Percentiles rank a stretch among this genome's conserved stretches.
Conservation (phyloP, 805 yeast species). For the Pichia pseudocactophila region DNA sequence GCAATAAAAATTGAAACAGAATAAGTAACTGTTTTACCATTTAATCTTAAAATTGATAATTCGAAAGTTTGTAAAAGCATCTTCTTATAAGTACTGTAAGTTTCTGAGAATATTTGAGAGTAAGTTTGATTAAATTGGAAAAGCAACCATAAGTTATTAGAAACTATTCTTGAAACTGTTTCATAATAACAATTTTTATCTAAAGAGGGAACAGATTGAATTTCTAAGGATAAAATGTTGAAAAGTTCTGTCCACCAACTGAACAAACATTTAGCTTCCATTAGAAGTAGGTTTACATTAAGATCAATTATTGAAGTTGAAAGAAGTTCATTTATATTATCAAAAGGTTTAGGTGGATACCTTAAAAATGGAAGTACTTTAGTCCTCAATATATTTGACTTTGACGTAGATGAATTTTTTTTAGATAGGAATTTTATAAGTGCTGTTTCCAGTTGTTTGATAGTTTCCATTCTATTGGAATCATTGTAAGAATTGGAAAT, state of each 20-base stretch:
- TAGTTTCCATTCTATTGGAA: slow-evolving; percentile 7
- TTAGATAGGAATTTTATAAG: slow-evolving; percentile 34
- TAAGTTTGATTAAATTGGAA: slow-evolving; percentile 8
- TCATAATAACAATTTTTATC: slow-evolving; percentile 48
- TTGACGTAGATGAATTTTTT: slow-evolving; percentile 30
- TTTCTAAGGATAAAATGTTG: slow-evolving; percentile 20
- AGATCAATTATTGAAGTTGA: slow-evolving; percentile 6
- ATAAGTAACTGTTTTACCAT: slow-evolving; percentile 43
- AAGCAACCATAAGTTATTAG: slow-evolving; percentile 38
- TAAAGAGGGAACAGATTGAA: slow-evolving; percentile 31
- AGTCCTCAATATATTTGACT: slow-evolving; percentile 40
- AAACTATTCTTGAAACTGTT: slow-evolving; percentile 41
- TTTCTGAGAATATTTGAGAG: slow-evolving; percentile 16
- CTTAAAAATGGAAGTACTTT: slow-evolving; percentile 38
- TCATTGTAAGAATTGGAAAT: slow-evolving; percentile 12
- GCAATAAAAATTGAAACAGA: slow-evolving; percentile 60
- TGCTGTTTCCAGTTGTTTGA: slow-evolving; percentile 35
- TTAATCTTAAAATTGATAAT: slow-evolving; percentile 39
- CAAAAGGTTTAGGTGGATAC: slow-evolving; percentile 6
- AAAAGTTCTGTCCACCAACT: slow-evolving; percentile 51
- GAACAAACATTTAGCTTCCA: slow-evolving; percentile 19
- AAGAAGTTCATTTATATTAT: slow-evolving; percentile 4
- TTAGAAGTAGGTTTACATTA: slow-evolving; percentile 5
- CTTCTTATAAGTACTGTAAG: slow-evolving; percentile 22
- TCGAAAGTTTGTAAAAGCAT: slow-evolving; percentile 45